Base-by-base conservation (phyloP, 345 rosid species). In the Trapa bicornis region DNA sequence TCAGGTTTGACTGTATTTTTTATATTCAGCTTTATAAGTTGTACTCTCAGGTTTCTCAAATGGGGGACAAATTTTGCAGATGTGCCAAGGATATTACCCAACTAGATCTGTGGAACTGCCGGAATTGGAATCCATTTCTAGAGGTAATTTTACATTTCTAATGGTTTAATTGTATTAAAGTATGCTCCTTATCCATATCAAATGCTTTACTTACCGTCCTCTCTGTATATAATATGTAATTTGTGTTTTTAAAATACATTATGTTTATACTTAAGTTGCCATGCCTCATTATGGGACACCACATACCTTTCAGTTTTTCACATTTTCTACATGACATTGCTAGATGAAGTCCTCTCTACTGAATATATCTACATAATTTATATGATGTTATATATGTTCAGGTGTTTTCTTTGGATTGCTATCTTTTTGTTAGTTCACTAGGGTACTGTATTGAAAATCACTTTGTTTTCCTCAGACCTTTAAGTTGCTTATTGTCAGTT, bases 71-170 rank as follows among this genome's bases (percentile, higher is more conserved):
- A 48, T 70, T 13, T 39, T 78, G 80, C 78, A 94, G 97, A 76
- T 80, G 80, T 81, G 74, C 91, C 43, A 86, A 86, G 82, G 91
- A 91, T 71, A 68, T 81, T 60, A 78, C 85, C 61, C 86, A 82
- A 74, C 85, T 91, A 64, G 96, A 94, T 83, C 76, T 94, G 82
- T 82, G 80, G 68, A 81, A 78, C 60, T 94, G 97, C 74, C 79
- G 37, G 63, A 78, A 83, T 63, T 94, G 99, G 99, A 91, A 94
- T 80, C 92, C 83, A 41, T 91, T 94, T 80, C 84, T 94, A 16
- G 99, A 94, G 97, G 99, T 94, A 80, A 16, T 58, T 1, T 6
- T 35, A 11, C 5, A 58, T 22, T 54, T 54, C 10, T 54, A 35
- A 54, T 10, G 60, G 8, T 54, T 50, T 3, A 50, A 58, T 37